phyloP scores from a whole-genome alignment of 805 yeast species.

The Hanseniaspora valbyensis region DNA sequence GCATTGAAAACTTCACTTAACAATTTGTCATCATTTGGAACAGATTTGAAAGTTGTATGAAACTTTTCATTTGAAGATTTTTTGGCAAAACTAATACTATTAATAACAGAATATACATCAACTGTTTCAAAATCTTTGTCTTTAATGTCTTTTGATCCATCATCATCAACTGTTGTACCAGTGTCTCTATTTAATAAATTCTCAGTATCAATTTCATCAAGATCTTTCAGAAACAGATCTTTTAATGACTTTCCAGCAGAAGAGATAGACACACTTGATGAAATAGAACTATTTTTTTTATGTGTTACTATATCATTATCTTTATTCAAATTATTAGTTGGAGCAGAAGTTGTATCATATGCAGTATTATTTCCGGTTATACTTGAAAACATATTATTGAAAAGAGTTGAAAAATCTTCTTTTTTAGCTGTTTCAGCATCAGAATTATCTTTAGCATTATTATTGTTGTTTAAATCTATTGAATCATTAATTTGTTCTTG shows the following conservation, averaged over 20 bases:
- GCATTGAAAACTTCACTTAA: slow-evolving; percentile 75
- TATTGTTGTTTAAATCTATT: neutral
- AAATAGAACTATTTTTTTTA: neutral
- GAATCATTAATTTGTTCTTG: neutral
- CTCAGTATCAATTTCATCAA: neutral
- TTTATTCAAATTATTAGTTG: neutral
- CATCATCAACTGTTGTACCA: neutral
- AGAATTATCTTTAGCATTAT: neutral
- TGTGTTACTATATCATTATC: neutral
- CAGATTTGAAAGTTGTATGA: slow-evolving; percentile 57
- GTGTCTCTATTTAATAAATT: neutral
- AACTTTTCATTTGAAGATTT: slow-evolving; percentile 59
- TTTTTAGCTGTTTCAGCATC: neutral
- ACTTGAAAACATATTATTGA: slow-evolving; percentile 7
- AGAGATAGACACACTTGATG: slow-evolving; percentile 2
- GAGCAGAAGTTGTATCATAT: neutral
- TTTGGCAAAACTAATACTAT: slow-evolving; percentile 43
- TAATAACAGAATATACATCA: slow-evolving; percentile 3
- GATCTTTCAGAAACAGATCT: slow-evolving; percentile 12
- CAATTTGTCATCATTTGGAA: slow-evolving; percentile 59
- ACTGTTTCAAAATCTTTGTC: too few relatives aligned
- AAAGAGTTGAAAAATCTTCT: neutral
- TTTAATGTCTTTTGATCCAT: too few relatives aligned
- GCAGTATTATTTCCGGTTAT: slow-evolving; percentile 1
- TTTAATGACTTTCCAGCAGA: slow-evolving; percentile 12